These are phyloP conservation scores for Escallonia herrerae DNA, from an alignment of 129 eudicot genomes.

Conservation along the genomic window DNA sequence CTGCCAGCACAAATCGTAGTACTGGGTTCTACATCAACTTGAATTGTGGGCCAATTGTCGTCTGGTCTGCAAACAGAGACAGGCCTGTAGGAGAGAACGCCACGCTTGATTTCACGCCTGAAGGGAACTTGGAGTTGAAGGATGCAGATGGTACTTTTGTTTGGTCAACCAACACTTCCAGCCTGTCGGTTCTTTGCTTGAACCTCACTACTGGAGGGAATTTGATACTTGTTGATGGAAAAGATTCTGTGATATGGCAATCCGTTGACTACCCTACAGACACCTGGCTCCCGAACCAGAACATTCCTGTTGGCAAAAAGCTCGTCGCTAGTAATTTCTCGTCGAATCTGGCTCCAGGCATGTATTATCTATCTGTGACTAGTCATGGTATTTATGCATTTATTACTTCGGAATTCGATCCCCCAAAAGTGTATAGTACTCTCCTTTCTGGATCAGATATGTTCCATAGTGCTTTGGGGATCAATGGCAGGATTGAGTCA, in stretches of 20 bases:
- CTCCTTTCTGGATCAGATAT: background rate
- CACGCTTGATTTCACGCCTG: conserved; percentile 9
- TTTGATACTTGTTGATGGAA: conserved; percentile 16
- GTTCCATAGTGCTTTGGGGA: no score
- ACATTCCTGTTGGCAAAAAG: conserved; percentile 10
- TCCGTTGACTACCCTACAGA: conserved; percentile 23
- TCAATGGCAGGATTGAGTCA: no score
- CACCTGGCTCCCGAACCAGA: conserved; percentile 24
- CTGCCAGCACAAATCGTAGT: no score
- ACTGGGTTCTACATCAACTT: no score
- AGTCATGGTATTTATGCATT: conserved; percentile 9
- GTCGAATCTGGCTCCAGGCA: conserved; percentile 12
- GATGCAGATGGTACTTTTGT: conserved; percentile 22
- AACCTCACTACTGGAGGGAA: conserved; percentile 14
- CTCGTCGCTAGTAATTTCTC: conserved; percentile 13
- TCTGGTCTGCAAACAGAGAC: conserved; percentile 34
- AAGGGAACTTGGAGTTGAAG: conserved; percentile 13
- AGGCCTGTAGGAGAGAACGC: conserved; percentile 15
- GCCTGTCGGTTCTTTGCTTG: conserved; percentile 16
- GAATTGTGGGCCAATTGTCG: background rate
- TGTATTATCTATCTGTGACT: background rate
- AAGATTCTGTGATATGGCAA: conserved; percentile 11
- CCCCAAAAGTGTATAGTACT: background rate
- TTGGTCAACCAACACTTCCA: conserved; percentile 23
- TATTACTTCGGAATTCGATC: conserved; percentile 4